Percentiles rank a stretch among this genome's conserved stretches.
Evolutionary conservation across 352 stramenopile species (phyloP).

Genomic region (Globisporangium sylvaticum): DNA sequence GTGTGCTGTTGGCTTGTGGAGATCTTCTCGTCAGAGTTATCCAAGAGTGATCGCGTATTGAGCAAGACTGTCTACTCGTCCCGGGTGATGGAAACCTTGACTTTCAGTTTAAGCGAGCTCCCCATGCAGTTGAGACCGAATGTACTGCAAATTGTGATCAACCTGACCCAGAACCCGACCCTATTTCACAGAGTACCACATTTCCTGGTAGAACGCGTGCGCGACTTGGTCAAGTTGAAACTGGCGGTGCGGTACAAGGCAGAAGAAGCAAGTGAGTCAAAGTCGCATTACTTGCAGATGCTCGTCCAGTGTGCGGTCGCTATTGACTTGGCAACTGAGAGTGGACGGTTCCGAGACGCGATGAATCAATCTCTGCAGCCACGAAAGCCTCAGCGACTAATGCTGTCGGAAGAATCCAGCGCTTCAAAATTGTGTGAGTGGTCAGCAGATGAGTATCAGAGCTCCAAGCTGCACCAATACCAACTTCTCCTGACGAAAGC

Average conservation of each 20-base stretch:
- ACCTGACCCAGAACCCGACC: constrained; percentile 27
- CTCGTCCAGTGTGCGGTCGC: constrained; percentile 56
- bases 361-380: not conserved
- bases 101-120: constrained; percentile 26
- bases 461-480: constrained; percentile 2
- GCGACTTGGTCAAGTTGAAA: constrained; percentile 39
- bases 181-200: constrained; percentile 38
- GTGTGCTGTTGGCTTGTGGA: constrained; percentile 39
- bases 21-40: constrained; percentile 5
- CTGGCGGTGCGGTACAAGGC: constrained; percentile 41
- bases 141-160: constrained; percentile 37
- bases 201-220: constrained; percentile 35
- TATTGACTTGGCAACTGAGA: constrained; percentile 58
- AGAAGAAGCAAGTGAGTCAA: constrained; percentile 47
- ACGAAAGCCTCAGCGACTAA: constrained; percentile 1
- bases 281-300: constrained; percentile 58
- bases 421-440: not conserved
- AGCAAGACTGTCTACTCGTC: constrained; percentile 24
- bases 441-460: not conserved
- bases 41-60: not conserved
- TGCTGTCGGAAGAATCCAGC: not conserved
- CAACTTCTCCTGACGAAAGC: constrained; percentile 20
- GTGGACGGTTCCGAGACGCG: constrained; percentile 1
- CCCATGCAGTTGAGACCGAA: constrained; percentile 40
- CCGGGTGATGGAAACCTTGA: constrained; percentile 30